Conservation (phyloP, 1,139 yeast species). For the Debaryomycetaceae sp. region DNA sequence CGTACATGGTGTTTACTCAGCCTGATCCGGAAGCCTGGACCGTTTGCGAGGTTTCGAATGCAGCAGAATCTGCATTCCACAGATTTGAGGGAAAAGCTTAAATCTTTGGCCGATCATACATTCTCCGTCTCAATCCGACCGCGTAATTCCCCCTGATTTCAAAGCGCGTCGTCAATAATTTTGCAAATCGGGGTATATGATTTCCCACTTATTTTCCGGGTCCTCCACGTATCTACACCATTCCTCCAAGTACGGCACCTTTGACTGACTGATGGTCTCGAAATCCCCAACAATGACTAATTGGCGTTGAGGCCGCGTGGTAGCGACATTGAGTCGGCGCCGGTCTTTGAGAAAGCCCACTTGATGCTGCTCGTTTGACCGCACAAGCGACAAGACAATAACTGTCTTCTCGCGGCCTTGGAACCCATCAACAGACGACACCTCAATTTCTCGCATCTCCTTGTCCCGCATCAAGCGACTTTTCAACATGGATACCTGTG, state of each 20-base stretch:
- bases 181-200: slow-evolving; percentile 49
- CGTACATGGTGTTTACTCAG: too few relatives aligned
- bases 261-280: slow-evolving; percentile 40
- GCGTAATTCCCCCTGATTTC: not conserved
- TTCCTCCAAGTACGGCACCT: slow-evolving; percentile 36
- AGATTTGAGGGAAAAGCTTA: too few relatives aligned
- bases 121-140: not conserved
- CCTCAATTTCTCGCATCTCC: slow-evolving; percentile 16
- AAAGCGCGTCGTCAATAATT: not conserved
- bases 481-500: slow-evolving; percentile 63
- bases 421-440: slow-evolving; percentile 38
- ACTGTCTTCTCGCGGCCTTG: slow-evolving; percentile 53
- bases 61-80: too few relatives aligned
- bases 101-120: too few relatives aligned
- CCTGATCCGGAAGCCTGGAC: too few relatives aligned
- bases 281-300: slow-evolving; percentile 80
- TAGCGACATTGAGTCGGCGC: slow-evolving; percentile 74
- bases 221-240: slow-evolving; percentile 73
- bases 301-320: slow-evolving; percentile 83
- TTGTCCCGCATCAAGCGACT: slow-evolving; percentile 21
- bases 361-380: slow-evolving; percentile 38
- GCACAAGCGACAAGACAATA: slow-evolving; percentile 49
- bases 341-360: slow-evolving; percentile 51
- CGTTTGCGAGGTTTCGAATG: too few relatives aligned
- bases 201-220: slow-evolving; percentile 32